These are phyloP conservation scores for Leccinum subgranulosum DNA, from an alignment of 768 basidiomycete genomes.

Conservation along the genomic window DNA sequence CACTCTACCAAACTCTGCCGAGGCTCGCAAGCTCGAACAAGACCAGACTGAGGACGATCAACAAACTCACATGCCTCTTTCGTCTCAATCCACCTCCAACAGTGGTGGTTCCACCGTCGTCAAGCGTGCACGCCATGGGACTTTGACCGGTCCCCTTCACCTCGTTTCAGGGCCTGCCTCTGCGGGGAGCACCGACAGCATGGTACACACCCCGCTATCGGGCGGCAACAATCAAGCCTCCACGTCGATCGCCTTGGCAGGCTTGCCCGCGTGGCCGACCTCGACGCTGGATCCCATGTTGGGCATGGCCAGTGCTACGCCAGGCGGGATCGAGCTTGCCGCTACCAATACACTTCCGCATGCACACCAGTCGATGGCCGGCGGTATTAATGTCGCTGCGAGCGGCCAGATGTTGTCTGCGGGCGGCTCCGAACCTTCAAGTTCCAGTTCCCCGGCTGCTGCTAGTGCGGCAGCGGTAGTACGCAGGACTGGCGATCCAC, in stretches of 20 bases:
- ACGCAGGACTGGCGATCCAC: conserved; percentile 14
- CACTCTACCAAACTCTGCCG: conserved; percentile 5
- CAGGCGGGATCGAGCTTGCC: conserved; percentile 32
- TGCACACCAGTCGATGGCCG: conserved; percentile 12
- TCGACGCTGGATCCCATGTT: conserved; percentile 32
- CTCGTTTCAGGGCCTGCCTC: conserved; percentile 19
- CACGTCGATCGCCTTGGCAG: conserved; percentile 24
- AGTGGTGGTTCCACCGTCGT: conserved; percentile 1
- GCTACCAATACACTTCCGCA: conserved; percentile 9
- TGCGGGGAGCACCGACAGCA: conserved; percentile 10
- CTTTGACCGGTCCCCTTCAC: conserved; percentile 21
- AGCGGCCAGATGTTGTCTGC: conserved; percentile 22
- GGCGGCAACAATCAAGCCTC: conserved; percentile 10
- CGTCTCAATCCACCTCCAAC: conserved; percentile 12
- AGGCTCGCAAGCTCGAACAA: conserved; percentile 26
- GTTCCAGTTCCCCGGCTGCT: conserved; percentile 6
- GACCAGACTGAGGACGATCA: conserved; percentile 25
- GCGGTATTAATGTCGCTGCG: conserved; percentile 1
- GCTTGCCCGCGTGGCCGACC: conserved; percentile 33
- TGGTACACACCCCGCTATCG: conserved; percentile 18
- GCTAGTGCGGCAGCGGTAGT: not conserved
- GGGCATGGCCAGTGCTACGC: conserved; percentile 30
- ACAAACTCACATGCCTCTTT: conserved; percentile 2
- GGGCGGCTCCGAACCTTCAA: conserved; percentile 10
- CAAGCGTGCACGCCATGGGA: conserved; percentile 31